phyloP scores from a whole-genome alignment of 192 early-diverging fungal genomes.

The Coemansia sp. region DNA sequence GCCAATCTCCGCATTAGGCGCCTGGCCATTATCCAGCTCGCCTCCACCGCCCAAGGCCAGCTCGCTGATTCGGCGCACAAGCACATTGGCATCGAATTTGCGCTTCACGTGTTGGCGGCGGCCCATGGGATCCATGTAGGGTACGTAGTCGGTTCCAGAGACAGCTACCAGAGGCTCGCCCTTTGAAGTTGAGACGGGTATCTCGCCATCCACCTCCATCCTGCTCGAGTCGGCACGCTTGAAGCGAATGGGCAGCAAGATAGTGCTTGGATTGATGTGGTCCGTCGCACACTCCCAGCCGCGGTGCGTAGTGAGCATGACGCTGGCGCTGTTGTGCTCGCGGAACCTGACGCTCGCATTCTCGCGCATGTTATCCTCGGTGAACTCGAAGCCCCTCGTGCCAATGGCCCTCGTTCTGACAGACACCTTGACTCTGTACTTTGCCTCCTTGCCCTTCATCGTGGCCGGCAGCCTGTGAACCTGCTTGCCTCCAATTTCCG shows the following conservation, averaged over 20 bases:
- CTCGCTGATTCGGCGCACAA: neutral
- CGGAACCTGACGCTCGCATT: neutral
- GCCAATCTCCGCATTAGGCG: neutral
- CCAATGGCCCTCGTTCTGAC: neutral
- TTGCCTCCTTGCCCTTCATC: conserved; percentile 8
- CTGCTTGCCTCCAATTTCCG: neutral
- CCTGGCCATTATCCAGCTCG: neutral
- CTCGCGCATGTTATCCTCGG: conserved; percentile 19
- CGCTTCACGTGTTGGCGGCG: conserved; percentile 9
- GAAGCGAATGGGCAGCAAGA: neutral
- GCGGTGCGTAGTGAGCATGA: conserved; percentile 30
- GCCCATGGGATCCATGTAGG: conserved; percentile 12
- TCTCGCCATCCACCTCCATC: conserved; percentile 9
- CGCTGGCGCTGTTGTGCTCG: neutral
- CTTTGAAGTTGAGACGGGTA: neutral
- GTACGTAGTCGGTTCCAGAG: neutral
- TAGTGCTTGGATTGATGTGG: conserved; percentile 16
- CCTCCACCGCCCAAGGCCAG: neutral
- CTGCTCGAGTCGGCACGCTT: neutral
- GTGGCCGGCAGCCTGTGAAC: conserved; percentile 23
- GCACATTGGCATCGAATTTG: conserved; percentile 7
- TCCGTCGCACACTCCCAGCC: conserved; percentile 11
- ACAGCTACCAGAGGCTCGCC: neutral
- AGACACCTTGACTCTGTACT: neutral
- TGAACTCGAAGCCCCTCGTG: neutral